Evolutionary conservation across 2,329 filamentous ascomycete genomes (phyloP).

Genomic region (Arthrobotrys iridis): DNA sequence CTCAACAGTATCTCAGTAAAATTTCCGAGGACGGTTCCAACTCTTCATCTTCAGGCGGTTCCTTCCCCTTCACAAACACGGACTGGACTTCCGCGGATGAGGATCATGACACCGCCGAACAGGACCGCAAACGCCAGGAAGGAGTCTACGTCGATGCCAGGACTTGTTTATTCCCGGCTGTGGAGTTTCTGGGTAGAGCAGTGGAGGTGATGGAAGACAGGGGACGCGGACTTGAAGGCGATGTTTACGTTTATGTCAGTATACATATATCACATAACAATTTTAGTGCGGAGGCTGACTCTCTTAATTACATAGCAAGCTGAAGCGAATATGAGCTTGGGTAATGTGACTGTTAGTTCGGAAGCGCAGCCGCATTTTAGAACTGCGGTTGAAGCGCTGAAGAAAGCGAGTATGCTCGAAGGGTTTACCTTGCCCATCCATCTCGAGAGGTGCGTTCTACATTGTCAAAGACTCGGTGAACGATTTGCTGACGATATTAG

Average conservation of each 20-base stretch:
- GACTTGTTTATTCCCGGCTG: constrained; percentile 50
- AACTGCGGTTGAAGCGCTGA: constrained; percentile 46
- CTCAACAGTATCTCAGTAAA: constrained; percentile 43
- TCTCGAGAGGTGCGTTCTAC: constrained; percentile 28
- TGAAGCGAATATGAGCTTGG: constrained; percentile 51
- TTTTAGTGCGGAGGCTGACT: no score
- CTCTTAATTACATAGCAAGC: constrained; percentile 35
- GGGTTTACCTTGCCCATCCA: constrained; percentile 37
- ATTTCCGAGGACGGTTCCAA: constrained; percentile 51
- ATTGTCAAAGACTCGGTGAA: neutral
- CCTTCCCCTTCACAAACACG: constrained; percentile 47
- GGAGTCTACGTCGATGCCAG: constrained; percentile 49
- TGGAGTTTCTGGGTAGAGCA: constrained; percentile 36
- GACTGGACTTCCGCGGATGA: constrained; percentile 53
- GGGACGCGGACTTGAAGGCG: constrained; percentile 1
- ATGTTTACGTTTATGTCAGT: constrained; percentile 48
- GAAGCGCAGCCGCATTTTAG: constrained; percentile 40
- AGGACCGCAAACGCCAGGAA: constrained; percentile 44
- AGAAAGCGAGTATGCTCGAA: constrained; percentile 45
- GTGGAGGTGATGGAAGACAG: constrained; percentile 20
- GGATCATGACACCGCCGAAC: constrained; percentile 41
- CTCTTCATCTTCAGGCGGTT: constrained; percentile 41
- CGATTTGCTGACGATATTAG: neutral
- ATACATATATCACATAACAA: neutral
- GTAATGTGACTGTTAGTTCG: constrained; percentile 45